These are phyloP conservation scores for Rhododendron vialii DNA, from an alignment of 148 eudicot genomes.

Conservation along the genomic window DNA sequence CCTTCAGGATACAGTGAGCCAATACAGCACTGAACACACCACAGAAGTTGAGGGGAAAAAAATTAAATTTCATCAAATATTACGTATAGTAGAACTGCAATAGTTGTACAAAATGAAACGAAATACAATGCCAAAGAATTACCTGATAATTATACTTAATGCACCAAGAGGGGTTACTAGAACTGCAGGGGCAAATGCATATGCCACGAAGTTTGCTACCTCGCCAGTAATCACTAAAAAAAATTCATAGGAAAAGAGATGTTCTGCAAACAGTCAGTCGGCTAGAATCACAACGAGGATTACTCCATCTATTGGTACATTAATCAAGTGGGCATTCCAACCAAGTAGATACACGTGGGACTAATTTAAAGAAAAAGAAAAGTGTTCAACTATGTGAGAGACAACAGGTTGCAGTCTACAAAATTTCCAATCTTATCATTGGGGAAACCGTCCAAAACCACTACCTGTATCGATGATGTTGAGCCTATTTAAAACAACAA, in stretches of 20 bases:
- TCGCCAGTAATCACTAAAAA: conserved; percentile 62
- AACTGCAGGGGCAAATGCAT: conserved; percentile 80
- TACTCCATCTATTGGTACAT: background rate
- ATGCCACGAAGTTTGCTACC: conserved; percentile 70
- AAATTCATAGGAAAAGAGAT: conserved; percentile 3
- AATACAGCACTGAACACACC: conserved; percentile 45
- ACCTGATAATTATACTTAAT: conserved; percentile 70
- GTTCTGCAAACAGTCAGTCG: conserved; percentile 8
- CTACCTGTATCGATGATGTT: background rate
- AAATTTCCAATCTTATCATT: background rate
- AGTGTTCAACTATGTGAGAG: background rate
- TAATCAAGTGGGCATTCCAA: background rate
- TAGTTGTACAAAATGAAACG: background rate
- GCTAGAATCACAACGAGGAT: background rate
- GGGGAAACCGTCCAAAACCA: background rate
- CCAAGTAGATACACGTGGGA: background rate
- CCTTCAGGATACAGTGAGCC: conserved; percentile 60
- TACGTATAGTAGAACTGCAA: background rate
- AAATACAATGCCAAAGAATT: background rate
- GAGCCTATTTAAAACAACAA: background rate
- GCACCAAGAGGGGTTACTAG: conserved; percentile 80
- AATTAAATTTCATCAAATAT: background rate
- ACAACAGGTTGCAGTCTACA: background rate
- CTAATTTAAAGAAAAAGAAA: background rate
- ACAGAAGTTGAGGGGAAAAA: background rate